A percentile compares a stretch with the other conserved stretches of the same genome.
phyloP scores from a whole-genome alignment of 148 eudicot species.

The Camellia japonica region DNA sequence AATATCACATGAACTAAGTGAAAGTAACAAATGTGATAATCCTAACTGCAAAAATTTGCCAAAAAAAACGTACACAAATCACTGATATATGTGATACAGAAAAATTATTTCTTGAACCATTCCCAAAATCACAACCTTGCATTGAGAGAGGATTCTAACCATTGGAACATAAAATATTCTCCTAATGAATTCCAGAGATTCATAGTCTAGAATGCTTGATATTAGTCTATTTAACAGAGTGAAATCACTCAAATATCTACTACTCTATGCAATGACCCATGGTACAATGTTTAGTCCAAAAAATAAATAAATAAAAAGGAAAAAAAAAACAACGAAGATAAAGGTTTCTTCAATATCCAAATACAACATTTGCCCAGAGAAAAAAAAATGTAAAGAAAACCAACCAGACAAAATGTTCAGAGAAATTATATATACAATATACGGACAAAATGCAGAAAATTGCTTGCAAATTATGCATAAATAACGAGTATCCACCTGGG shows the following conservation, averaged over 20 bases:
- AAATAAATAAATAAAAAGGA: not conserved
- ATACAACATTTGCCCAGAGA: not conserved
- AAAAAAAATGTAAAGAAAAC: not conserved
- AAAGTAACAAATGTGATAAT: not conserved
- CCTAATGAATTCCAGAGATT: not conserved
- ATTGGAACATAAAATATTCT: not conserved
- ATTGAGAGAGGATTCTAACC: not conserved
- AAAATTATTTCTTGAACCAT: not conserved
- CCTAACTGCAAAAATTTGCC: not conserved
- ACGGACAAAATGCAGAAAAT: not conserved
- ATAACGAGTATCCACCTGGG: not conserved
- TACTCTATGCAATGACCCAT: not conserved
- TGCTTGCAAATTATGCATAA: not conserved
- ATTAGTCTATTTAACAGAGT: not conserved
- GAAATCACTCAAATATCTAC: not conserved
- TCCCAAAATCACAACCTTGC: constrained; percentile 3
- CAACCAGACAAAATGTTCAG: not conserved
- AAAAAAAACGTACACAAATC: not conserved
- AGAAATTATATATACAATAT: not conserved
- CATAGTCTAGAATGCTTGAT: not conserved
- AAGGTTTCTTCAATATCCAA: not conserved
- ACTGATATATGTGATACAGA: not conserved
- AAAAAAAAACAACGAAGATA: too few relatives aligned
- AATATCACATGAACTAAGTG: not conserved
- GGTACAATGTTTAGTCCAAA: not conserved